A percentile compares a stretch with the other conserved stretches of the same genome.
Conservation (phyloP, 306 rosid genomes). For the Glycyrrhiza uralensis region DNA sequence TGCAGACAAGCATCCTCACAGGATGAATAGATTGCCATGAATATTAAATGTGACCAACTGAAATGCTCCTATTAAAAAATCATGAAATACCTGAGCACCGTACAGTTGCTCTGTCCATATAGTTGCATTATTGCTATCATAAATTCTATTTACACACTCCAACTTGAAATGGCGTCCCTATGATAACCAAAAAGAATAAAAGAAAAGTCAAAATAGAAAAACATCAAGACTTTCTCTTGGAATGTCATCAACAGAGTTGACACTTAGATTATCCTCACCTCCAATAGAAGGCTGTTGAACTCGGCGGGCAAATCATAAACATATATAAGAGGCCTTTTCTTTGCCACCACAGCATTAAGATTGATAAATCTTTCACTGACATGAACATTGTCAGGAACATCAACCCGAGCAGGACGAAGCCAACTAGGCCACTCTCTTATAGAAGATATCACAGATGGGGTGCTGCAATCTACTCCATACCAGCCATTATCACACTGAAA, state of each 20-base stretch:
- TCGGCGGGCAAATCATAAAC: conserved; percentile 81
- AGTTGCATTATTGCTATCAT: conserved; percentile 63
- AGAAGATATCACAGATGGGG: conserved; percentile 69
- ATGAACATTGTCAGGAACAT: conserved; percentile 49
- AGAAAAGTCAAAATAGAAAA: not conserved
- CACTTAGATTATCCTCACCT: conserved; percentile 55
- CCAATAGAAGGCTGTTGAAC: conserved; percentile 87
- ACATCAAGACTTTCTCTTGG: conserved; percentile 17
- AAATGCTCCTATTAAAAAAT: conserved; percentile 18
- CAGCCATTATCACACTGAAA: conserved; percentile 89
- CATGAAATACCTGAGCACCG: conserved; percentile 79
- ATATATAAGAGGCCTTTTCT: conserved; percentile 91
- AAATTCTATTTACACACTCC: conserved; percentile 87
- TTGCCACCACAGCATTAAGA: conserved; percentile 59
- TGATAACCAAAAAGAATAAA: conserved; percentile 23
- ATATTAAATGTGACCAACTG: conserved; percentile 1
- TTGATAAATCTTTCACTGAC: conserved; percentile 37
- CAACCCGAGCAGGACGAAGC: conserved; percentile 85
- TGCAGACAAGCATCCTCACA: conserved; percentile 35
- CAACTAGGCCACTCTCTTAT: conserved; percentile 85
- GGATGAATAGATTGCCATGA: conserved; percentile 18
- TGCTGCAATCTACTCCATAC: conserved; percentile 97
- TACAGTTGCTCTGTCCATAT: conserved; percentile 78
- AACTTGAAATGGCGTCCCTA: conserved; percentile 94
- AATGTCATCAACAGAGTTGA: conserved; percentile 17